Base-by-base conservation (phyloP, 345 rosid genomes). In the Rhizophora mangle region DNA sequence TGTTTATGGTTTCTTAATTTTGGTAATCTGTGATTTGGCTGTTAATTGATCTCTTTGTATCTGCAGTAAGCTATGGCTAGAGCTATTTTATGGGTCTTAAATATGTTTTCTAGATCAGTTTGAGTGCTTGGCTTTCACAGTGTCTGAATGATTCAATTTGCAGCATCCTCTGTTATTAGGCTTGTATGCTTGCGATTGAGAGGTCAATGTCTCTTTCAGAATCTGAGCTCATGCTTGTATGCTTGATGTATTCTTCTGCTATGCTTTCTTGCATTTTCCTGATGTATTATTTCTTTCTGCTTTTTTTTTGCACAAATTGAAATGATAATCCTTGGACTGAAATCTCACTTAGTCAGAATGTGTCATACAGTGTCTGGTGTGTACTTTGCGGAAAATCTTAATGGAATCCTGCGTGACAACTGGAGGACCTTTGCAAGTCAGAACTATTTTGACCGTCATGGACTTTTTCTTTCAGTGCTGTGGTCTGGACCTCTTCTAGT, bases 401-500 rank as follows among this genome's bases (percentile, higher is more conserved):
- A 95, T 70, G 72, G 51, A 70, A 46, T 89, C 61, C 75, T 95
- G 67, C 80, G 79, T 66, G 77, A 76, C 55, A 87, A 90, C 64
- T 95, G 97, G 97, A 87, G 73, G 72, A 86, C 85, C 80, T 92
- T 95, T 85, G 86, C 99, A 30, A 81, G 85, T 19, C 99, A 90
- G 75, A 89, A 95, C 78, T 95, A 95, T 73, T 95, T 92, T 70
- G 99, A 95, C 80, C 85, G 75, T 0, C 86, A 88, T 20, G 99
- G 99, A 69, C 47, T 90, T 62, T 95, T 95, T 71, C 74, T 92
- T 1, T 95, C 99, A 1, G 80, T 77, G 8, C 87, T 95, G 70
- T 95, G 98, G 99, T 96, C 99, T 7, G 96, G 97, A 29, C 99
- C 99, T 51, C 98, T 95, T 75, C 85, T 95, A 10, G 65, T 81